A percentile compares a stretch with the other conserved stretches of the same genome.
Conservation (phyloP, 2,329 filamentous ascomycete genomes). For the Lasiodiplodia sp. region DNA sequence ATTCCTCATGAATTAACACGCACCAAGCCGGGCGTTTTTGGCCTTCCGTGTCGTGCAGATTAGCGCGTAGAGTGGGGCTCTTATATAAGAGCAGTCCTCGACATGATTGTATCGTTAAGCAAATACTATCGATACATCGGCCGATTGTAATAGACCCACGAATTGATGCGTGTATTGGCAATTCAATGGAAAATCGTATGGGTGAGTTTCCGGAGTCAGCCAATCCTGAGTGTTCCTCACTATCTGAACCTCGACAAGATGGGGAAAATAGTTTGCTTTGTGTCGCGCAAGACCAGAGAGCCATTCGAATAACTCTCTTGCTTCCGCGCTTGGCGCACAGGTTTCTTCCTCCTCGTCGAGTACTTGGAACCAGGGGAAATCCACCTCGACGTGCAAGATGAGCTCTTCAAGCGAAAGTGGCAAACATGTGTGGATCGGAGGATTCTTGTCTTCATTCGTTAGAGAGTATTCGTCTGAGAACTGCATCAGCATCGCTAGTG, state of each 20-base stretch:
- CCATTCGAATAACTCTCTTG: background rate
- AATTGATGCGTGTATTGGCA: background rate
- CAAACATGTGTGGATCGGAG: background rate
- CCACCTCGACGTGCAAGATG: background rate
- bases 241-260: background rate
- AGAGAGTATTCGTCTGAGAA: background rate
- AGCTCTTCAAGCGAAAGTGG: background rate
- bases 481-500: background rate
- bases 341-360: background rate
- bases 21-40: too few relatives aligned
- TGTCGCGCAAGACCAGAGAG: constrained; percentile 1
- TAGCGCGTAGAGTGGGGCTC: too few relatives aligned
- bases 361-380: background rate
- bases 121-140: background rate
- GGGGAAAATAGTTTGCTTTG: background rate
- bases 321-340: background rate
- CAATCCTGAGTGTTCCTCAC: too few relatives aligned
- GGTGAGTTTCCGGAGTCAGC: too few relatives aligned
- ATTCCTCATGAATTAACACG: too few relatives aligned
- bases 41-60: too few relatives aligned
- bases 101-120: background rate
- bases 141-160: background rate
- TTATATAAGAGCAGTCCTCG: too few relatives aligned
- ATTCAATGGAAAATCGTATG: background rate
- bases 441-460: background rate